Base-by-base conservation (phyloP, 2,329 filamentous ascomycete genomes). In the Orbilia blumenaviensis region DNA sequence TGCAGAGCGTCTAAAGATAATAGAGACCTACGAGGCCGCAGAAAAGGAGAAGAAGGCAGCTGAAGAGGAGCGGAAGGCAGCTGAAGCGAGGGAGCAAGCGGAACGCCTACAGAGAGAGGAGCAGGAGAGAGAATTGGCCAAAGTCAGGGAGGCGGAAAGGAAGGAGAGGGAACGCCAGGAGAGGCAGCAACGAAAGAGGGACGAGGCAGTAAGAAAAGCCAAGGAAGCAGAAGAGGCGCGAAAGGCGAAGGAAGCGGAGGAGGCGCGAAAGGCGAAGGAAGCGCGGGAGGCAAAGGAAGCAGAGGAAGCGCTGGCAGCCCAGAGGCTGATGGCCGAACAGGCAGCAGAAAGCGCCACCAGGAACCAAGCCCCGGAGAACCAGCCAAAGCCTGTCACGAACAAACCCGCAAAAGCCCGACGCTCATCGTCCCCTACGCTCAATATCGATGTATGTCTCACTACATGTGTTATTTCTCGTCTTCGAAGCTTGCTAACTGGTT, bases 361-460 rank as follows among this genome's bases (percentile, higher is more conserved):
- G 18, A 52, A 66, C 16, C 48, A 41, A 7, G 32, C 60, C 36
- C 21, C 23, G 18, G n/a, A 64, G 18, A 42, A 67, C 23, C 34
- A 75, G 21, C 18, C 23, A 21, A 21, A 63, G 34, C n/a, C n/a
- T n/a, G n/a, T n/a, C n/a, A n/a, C n/a, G n/a, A n/a, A n/a, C n/a
- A n/a, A n/a, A n/a, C n/a, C n/a, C n/a, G n/a, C n/a, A n/a, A n/a
- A n/a, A n/a, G n/a, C n/a, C n/a, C n/a, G n/a, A n/a, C n/a, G n/a
- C n/a, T n/a, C n/a, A n/a, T n/a, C n/a, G n/a, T n/a, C n/a, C n/a
- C n/a, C n/a, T n/a, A n/a, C n/a, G n/a, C n/a, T n/a, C n/a, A n/a
- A n/a, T n/a, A n/a, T n/a, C n/a, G 61, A 74, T 7, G 69, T 74
- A 72, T 56, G 54, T 29, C 34, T n/a, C n/a, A n/a, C n/a, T n/a